Evolutionary conservation across 2,329 filamentous ascomycete genomes (phyloP).

Genomic region (Penicillium sp.): DNA sequence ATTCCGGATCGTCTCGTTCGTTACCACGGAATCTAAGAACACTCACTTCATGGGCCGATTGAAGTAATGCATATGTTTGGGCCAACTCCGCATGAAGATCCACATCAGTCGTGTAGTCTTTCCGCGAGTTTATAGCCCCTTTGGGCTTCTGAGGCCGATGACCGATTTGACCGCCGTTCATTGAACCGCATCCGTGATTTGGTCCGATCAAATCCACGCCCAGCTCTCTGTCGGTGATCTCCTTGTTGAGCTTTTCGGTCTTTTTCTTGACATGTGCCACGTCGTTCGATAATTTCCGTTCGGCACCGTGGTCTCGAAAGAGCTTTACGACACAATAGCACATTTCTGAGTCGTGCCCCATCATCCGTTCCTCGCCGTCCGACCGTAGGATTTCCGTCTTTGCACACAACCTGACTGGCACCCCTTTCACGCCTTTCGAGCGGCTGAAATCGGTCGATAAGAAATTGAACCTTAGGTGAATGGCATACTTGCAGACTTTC

Average conservation of each 20-base stretch:
- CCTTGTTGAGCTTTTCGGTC: conserved; percentile 89
- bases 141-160: conserved; percentile 44
- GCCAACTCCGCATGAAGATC: conserved; percentile 38
- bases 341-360: conserved; percentile 62
- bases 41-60: conserved; percentile 36
- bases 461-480: conserved; percentile 95
- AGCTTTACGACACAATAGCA: conserved; percentile 94
- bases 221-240: conserved; percentile 54
- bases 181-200: no score
- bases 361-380: conserved; percentile 47
- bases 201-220: no score
- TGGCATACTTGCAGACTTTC: conserved; percentile 69
- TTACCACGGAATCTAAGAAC: conserved; percentile 38
- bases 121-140: conserved; percentile 47
- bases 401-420: conserved; percentile 83
- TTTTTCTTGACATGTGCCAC: conserved; percentile 88
- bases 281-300: conserved; percentile 89
- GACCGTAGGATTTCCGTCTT: conserved; percentile 72
- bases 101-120: conserved; percentile 29
- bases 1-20: conserved; percentile 40
- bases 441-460: conserved; percentile 95
- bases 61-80: conserved; percentile 38
- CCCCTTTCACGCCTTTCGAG: conserved; percentile 96
- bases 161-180: background rate
- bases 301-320: conserved; percentile 89